These are phyloP conservation scores for Aureococcus anophagefferens DNA, from an alignment of 108 stramenopile species.

Conservation along the genomic window DNA sequence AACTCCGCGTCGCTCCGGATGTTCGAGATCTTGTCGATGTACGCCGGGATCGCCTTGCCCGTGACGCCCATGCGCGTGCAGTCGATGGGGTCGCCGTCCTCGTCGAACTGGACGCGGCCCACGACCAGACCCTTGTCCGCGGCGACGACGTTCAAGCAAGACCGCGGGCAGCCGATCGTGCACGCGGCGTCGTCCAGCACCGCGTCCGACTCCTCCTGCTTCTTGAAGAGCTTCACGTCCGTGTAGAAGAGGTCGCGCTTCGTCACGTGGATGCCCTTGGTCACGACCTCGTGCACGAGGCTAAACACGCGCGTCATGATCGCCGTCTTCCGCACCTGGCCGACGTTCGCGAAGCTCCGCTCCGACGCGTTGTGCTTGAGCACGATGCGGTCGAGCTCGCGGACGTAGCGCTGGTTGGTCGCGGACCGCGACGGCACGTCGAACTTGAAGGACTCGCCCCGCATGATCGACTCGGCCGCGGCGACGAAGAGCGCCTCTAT, in stretches of 20 bases:
- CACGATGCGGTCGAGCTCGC: conserved; percentile 70
- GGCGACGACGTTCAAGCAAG: conserved; percentile 89
- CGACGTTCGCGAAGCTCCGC: conserved; percentile 63
- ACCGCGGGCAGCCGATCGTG: conserved; percentile 91
- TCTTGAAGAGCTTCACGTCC: conserved; percentile 92
- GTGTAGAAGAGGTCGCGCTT: conserved; percentile 98
- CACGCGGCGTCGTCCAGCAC: conserved; percentile 90
- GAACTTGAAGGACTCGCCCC: not conserved
- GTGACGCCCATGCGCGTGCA: conserved; percentile 80
- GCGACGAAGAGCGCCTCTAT: not conserved
- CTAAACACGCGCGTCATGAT: conserved; percentile 85
- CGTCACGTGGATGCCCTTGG: conserved; percentile 89
- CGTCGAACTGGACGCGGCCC: conserved; percentile 66
- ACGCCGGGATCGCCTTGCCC: conserved; percentile 93
- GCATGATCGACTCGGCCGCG: not conserved
- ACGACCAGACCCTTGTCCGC: conserved; percentile 94
- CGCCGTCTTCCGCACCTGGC: conserved; percentile 71
- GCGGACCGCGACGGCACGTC: conserved; percentile 64
- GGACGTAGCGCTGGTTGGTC: conserved; percentile 76
- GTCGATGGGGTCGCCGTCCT: conserved; percentile 92
- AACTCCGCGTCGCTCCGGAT: conserved; percentile 87
- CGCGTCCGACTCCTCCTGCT: conserved; percentile 80
- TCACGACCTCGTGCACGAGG: conserved; percentile 79
- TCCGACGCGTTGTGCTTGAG: conserved; percentile 10
- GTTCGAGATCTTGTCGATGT: conserved; percentile 90